Conservation (phyloP, 2,329 filamentous ascomycete genomes). For the Purpureocillium takamizusanense region DNA sequence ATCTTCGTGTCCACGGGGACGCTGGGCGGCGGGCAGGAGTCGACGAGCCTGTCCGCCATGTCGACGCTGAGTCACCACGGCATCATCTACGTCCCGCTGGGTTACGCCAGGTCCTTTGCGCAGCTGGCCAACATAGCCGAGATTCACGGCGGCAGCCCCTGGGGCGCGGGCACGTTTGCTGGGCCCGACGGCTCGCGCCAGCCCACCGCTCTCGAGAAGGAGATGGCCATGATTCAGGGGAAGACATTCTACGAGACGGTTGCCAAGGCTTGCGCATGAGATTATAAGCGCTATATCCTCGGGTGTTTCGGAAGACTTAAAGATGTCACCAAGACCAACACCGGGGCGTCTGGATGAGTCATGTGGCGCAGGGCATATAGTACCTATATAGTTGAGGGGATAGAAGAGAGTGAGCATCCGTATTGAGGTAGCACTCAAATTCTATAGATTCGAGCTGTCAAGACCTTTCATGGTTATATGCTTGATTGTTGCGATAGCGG, state of each 20-base stretch:
- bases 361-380: too few species aligned
- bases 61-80: slow-evolving; percentile 88
- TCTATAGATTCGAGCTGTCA: too few species aligned
- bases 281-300: too few species aligned
- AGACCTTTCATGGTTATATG: too few species aligned
- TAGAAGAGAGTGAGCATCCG: too few species aligned
- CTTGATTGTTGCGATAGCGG: too few species aligned
- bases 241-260: slow-evolving; percentile 74
- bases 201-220: slow-evolving; percentile 65
- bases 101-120: slow-evolving; percentile 73
- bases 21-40: slow-evolving; percentile 85
- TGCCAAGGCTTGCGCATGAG: too few species aligned
- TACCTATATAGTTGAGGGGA: too few species aligned
- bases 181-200: slow-evolving; percentile 73
- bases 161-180: slow-evolving; percentile 91
- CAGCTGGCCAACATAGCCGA: slow-evolving; percentile 64
- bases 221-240: slow-evolving; percentile 75
- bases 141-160: slow-evolving; percentile 78
- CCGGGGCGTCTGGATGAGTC: too few species aligned
- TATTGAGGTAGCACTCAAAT: too few species aligned
- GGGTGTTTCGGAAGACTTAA: too few species aligned
- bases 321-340: too few species aligned
- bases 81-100: slow-evolving; percentile 91
- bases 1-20: slow-evolving; percentile 81
- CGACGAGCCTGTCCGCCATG: slow-evolving; percentile 70